A percentile compares a stretch with the other conserved stretches of the same genome.
These are phyloP conservation scores for Aureobasidium subglaciale DNA, from an alignment of 2,329 filamentous ascomycete genomes.

Conservation along the genomic window DNA sequence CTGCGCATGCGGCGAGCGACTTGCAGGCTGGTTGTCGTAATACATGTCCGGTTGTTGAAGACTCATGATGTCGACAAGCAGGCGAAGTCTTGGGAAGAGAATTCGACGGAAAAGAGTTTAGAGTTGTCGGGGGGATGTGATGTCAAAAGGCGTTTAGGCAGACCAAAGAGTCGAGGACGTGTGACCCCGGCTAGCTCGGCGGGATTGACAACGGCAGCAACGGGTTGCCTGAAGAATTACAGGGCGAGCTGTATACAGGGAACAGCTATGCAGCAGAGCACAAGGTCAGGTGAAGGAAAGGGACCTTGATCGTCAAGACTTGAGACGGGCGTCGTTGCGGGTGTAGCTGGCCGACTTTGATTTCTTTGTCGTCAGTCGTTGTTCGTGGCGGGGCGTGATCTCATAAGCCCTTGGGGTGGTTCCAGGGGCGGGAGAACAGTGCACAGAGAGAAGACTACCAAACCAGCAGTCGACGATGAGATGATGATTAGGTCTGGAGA, in stretches of 20 bases:
- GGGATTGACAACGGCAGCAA: slow-evolving; percentile 4
- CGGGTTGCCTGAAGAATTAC: slow-evolving; percentile 1
- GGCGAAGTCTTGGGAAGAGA: not conserved
- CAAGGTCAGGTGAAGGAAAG: not conserved
- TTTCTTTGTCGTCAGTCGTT: slow-evolving; percentile 14
- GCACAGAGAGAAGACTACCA: not conserved
- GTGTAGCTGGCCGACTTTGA: slow-evolving; percentile 2
- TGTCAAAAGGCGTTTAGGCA: slow-evolving; percentile 1
- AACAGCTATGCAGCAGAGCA: not conserved
- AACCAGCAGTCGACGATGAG: slow-evolving; percentile 4
- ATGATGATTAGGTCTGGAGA: not conserved
- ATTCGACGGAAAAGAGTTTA: slow-evolving; percentile 8
- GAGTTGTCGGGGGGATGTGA: slow-evolving; percentile 12
- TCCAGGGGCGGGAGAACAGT: slow-evolving; percentile 9
- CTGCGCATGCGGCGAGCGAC: slow-evolving; percentile 65
- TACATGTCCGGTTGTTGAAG: slow-evolving; percentile 54
- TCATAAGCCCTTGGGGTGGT: slow-evolving; percentile 3
- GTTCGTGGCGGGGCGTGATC: slow-evolving; percentile 14
- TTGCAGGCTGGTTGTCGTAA: slow-evolving; percentile 61
- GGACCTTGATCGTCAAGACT: not conserved
- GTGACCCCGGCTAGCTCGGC: slow-evolving; percentile 12
- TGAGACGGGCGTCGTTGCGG: not conserved
- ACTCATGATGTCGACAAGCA: slow-evolving; percentile 16
- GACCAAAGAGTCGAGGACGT: slow-evolving; percentile 4
- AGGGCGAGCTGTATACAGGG: not conserved